phyloP scores from a whole-genome alignment of 345 rosid species.

The Arabis hirsuta region DNA sequence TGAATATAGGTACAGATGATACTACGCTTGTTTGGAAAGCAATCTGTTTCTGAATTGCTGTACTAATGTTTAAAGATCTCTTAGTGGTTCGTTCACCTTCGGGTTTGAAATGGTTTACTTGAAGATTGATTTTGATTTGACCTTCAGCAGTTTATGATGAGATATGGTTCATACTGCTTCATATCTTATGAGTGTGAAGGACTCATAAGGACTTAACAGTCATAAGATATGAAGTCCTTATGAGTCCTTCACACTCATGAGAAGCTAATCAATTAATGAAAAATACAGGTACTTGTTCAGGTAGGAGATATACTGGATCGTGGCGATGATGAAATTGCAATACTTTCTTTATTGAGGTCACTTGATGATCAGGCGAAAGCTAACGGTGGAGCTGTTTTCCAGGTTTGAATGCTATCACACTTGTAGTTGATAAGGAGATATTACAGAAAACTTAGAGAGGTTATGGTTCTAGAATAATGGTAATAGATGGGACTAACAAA shows the following conservation, averaged over 20 bases:
- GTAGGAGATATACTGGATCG: slow-evolving; percentile 95
- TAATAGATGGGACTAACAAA: slow-evolving; percentile 8
- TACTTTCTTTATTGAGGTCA: slow-evolving; percentile 73
- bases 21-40: slow-evolving; percentile 11
- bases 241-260: slow-evolving; percentile 6
- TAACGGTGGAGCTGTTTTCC: slow-evolving; percentile 90
- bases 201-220: too few species aligned
- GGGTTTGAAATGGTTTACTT: background rate
- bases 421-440: slow-evolving; percentile 7
- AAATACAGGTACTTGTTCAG: slow-evolving; percentile 70
- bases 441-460: background rate
- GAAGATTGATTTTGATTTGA: slow-evolving; percentile 4
- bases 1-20: background rate
- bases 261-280: slow-evolving; percentile 24
- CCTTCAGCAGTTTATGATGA: background rate
- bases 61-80: background rate
- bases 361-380: slow-evolving; percentile 78
- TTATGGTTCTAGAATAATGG: background rate
- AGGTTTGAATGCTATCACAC: slow-evolving; percentile 50
- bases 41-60: background rate
- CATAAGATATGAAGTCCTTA: too few species aligned
- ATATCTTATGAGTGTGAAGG: background rate
- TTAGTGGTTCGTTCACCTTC: background rate
- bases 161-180: slow-evolving; percentile 7
- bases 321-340: slow-evolving; percentile 86